Evolutionary conservation across 176 grass and related monocot species (phyloP).

Genomic region (Alopecurus myosuroides): DNA sequence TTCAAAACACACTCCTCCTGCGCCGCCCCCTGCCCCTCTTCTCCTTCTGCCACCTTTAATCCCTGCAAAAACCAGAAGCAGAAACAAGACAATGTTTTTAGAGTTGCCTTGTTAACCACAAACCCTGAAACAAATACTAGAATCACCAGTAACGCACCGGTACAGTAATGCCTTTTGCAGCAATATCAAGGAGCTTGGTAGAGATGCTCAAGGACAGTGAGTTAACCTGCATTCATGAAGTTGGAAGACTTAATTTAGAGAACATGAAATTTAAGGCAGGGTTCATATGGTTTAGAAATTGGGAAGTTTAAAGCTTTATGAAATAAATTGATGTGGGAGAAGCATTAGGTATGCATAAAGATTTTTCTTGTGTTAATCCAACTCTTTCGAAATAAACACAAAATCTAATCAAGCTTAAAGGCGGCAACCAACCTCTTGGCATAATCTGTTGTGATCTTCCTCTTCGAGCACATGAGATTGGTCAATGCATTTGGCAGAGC

Average conservation of each 20-base stretch:
- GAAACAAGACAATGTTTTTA: constrained; percentile 6
- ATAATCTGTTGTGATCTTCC: constrained; percentile 57
- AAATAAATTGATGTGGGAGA: neutral
- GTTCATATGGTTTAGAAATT: neutral
- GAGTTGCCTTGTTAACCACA: constrained; percentile 44
- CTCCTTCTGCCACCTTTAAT: constrained; percentile 23
- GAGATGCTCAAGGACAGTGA: constrained; percentile 52
- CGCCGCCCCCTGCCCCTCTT: constrained; percentile 23
- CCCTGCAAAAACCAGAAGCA: constrained; percentile 35
- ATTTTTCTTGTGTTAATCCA: neutral
- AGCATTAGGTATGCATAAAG: neutral
- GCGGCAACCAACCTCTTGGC: constrained; percentile 43
- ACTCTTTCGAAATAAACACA: neutral
- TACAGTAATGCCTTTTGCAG: constrained; percentile 28
- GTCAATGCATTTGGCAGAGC: constrained; percentile 26
- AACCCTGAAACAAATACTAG: constrained; percentile 34
- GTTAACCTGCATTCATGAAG: constrained; percentile 48
- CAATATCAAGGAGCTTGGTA: constrained; percentile 37
- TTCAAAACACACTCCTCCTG: neutral
- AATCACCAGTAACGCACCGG: constrained; percentile 30
- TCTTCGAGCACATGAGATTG: constrained; percentile 38
- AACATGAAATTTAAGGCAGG: neutral
- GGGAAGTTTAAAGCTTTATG: neutral
- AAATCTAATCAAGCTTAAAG: constrained; percentile 9
- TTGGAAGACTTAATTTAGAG: neutral